Percentiles rank a stretch among this genome's conserved stretches.
phyloP scores from a whole-genome alignment of 2,329 filamentous ascomycete genomes.

The Exserohilum rostratum region DNA sequence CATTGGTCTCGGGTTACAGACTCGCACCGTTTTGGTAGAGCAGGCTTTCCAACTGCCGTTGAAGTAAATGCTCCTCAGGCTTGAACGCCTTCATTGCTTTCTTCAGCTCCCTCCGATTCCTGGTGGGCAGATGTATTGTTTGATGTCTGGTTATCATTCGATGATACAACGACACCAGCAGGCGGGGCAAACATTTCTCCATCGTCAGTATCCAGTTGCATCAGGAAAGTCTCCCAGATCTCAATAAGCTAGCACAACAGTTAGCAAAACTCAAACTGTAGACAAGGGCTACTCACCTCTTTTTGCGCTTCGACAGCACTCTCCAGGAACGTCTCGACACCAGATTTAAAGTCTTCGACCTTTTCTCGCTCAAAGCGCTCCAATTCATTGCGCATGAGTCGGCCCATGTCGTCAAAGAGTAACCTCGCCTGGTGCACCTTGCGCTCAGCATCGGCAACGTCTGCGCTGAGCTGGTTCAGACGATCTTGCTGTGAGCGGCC shows the following conservation, averaged over 20 bases:
- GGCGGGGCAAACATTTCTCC: slow-evolving; percentile 57
- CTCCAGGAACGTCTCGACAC: slow-evolving; percentile 96
- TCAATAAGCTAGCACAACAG: slow-evolving; percentile 66
- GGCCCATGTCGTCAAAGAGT: slow-evolving; percentile 96
- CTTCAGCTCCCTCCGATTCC: slow-evolving; percentile 7
- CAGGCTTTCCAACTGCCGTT: not conserved
- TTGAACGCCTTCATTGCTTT: not conserved
- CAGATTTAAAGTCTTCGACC: slow-evolving; percentile 98
- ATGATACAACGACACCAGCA: slow-evolving; percentile 46
- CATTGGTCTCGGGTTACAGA: not conserved
- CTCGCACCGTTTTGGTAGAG: not conserved
- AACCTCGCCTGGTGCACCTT: slow-evolving; percentile 89
- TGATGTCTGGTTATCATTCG: slow-evolving; percentile 21
- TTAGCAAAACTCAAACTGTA: slow-evolving; percentile 14
- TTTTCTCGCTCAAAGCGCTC: slow-evolving; percentile 96
- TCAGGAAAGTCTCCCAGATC: slow-evolving; percentile 97
- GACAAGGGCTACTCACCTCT: slow-evolving; percentile 69
- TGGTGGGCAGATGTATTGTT: slow-evolving; percentile 19
- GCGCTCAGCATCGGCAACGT: slow-evolving; percentile 92
- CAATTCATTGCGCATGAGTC: slow-evolving; percentile 86
- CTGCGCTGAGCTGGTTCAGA: slow-evolving; percentile 87
- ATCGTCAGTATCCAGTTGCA: slow-evolving; percentile 94
- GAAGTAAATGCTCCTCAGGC: not conserved
- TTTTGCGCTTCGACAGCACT: slow-evolving; percentile 98
- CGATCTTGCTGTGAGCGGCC: slow-evolving; percentile 96